Percentiles rank a stretch among this genome's conserved stretches.
phyloP scores from a whole-genome alignment of 768 basidiomycete species.

The Psilocybe cubensis region DNA sequence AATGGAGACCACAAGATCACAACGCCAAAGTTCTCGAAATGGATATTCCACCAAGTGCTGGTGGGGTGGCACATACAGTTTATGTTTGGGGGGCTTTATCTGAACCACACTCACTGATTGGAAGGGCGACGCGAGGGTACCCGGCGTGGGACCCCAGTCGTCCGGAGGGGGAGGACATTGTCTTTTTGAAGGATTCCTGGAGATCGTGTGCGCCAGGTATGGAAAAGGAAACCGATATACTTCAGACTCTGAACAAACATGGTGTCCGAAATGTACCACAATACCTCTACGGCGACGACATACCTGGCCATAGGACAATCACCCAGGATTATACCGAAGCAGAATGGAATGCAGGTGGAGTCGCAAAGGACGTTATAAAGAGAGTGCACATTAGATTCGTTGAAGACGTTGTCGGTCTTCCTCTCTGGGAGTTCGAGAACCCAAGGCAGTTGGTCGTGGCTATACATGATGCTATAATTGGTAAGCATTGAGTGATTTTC shows the following conservation, averaged over 20 bases:
- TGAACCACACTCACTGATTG: constrained; percentile 3
- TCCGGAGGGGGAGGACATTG: not conserved
- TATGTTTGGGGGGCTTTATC: not conserved
- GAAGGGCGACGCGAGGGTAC: constrained; percentile 23
- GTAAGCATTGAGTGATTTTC: too few species aligned
- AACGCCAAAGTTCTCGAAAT: not conserved
- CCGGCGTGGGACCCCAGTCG: constrained; percentile 10
- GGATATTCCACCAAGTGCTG: not conserved
- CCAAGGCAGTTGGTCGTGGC: too few species aligned
- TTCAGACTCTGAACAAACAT: not conserved
- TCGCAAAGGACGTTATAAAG: not conserved
- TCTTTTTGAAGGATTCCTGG: not conserved
- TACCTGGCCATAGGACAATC: not conserved
- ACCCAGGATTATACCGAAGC: not conserved
- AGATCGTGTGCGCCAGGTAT: not conserved
- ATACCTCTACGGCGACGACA: not conserved
- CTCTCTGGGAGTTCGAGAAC: too few species aligned
- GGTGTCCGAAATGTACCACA: not conserved
- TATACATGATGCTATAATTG: too few species aligned
- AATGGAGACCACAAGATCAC: not conserved
- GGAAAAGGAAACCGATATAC: not conserved
- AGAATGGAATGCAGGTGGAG: not conserved
- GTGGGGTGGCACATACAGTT: too few species aligned
- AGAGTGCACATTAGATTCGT: not conserved
- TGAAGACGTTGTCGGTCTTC: not conserved